Evolutionary conservation across 257 asterid species (phyloP).

Genomic region (Fraxinus anomala): DNA sequence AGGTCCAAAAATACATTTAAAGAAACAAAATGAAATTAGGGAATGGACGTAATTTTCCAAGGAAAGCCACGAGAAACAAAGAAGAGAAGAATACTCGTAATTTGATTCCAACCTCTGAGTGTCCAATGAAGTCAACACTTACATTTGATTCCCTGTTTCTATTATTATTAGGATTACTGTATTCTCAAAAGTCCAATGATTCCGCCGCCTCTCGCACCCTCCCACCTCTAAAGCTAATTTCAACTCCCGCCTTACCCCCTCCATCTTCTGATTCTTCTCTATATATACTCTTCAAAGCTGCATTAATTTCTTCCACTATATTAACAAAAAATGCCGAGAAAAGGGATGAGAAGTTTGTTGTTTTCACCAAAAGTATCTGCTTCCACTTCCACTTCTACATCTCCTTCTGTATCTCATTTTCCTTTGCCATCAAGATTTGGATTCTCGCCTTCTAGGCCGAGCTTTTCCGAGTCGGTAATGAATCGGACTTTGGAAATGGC

Average conservation of each 20-base stretch:
- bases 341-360: constrained; percentile 60
- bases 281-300: neutral
- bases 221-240: neutral
- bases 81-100: too few species aligned
- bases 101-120: neutral
- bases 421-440: constrained; percentile 46
- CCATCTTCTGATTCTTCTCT: neutral
- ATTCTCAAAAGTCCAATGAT: neutral
- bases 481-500: constrained; percentile 61
- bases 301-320: neutral
- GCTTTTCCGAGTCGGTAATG: constrained; percentile 70
- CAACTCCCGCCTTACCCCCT: neutral
- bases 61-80: neutral
- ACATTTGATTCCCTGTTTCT: neutral
- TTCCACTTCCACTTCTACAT: neutral
- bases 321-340: constrained; percentile 53
- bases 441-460: constrained; percentile 49
- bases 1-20: too few species aligned
- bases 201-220: too few species aligned
- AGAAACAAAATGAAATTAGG: too few species aligned
- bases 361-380: constrained; percentile 39
- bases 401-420: constrained; percentile 13
- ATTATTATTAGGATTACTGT: too few species aligned
- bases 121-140: neutral
- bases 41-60: neutral